Conservation (phyloP, 805 yeast species). For the Clavispora vitiphila region DNA sequence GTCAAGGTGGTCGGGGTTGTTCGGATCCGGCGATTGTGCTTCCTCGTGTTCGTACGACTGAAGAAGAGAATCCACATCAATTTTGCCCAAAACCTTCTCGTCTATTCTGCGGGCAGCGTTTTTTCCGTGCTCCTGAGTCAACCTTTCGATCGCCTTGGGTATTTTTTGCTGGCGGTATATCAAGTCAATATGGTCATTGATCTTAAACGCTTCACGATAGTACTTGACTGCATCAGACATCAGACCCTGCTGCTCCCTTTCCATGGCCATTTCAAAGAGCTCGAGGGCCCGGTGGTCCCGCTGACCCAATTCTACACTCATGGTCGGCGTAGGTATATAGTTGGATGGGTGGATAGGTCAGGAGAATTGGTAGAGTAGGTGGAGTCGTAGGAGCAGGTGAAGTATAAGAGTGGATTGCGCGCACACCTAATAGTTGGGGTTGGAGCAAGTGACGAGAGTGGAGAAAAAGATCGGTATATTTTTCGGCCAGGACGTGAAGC, state of each 20-base stretch:
- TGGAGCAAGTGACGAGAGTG: too few species aligned
- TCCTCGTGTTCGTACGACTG: slow-evolving; percentile 28
- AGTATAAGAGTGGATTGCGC: too few species aligned
- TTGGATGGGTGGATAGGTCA: too few species aligned
- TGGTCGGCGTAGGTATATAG: too few species aligned
- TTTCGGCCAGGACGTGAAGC: too few species aligned
- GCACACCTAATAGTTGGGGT: too few species aligned
- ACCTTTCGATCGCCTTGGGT: slow-evolving; percentile 29
- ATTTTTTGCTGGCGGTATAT: slow-evolving; percentile 55
- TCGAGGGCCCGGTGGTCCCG: slow-evolving; percentile 44
- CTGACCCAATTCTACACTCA: background rate
- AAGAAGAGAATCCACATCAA: slow-evolving; percentile 39
- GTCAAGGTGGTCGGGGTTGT: slow-evolving; percentile 13
- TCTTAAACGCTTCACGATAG: slow-evolving; percentile 67
- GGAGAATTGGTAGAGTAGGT: background rate
- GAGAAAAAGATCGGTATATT: too few species aligned
- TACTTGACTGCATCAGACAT: slow-evolving; percentile 76
- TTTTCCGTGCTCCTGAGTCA: slow-evolving; percentile 22
- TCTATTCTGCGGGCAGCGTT: slow-evolving; percentile 29
- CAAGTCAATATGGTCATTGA: slow-evolving; percentile 58
- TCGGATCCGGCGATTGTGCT: slow-evolving; percentile 25
- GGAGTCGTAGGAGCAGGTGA: too few species aligned
- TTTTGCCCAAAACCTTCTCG: slow-evolving; percentile 30
- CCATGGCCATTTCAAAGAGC: slow-evolving; percentile 65
- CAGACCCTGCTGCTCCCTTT: slow-evolving; percentile 66